Evolutionary conservation across 2,329 filamentous ascomycete genomes (phyloP).

Genomic region (Coniochaeta ligniaria): DNA sequence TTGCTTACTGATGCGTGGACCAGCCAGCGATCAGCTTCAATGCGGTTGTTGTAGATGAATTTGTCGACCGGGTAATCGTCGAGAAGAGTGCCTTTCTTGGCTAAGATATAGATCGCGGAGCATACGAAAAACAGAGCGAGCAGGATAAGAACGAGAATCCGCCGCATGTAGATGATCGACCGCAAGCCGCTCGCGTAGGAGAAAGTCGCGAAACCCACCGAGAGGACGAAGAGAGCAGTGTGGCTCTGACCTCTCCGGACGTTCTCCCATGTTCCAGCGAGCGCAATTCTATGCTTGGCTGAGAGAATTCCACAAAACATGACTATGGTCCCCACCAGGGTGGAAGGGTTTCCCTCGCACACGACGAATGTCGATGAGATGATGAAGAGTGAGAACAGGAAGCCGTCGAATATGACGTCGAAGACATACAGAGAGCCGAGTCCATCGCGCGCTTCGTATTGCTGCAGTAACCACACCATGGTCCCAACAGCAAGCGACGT

Average conservation of each 20-base stretch:
- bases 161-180: constrained; percentile 33
- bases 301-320: constrained; percentile 32
- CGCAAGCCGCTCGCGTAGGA: constrained; percentile 35
- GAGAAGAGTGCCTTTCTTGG: constrained; percentile 19
- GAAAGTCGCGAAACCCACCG: constrained; percentile 33
- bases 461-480: constrained; percentile 9
- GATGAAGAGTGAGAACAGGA: constrained; percentile 34
- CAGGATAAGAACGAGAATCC: constrained; percentile 30
- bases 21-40: constrained; percentile 42
- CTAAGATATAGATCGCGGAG: constrained; percentile 27
- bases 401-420: constrained; percentile 40
- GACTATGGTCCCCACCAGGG: constrained; percentile 33
- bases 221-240: constrained; percentile 29
- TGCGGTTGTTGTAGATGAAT: constrained; percentile 39
- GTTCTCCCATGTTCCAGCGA: constrained; percentile 39
- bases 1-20: constrained; percentile 37
- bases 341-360: constrained; percentile 37
- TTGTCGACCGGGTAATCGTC: constrained; percentile 38
- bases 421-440: constrained; percentile 34
- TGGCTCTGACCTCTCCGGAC: constrained; percentile 27
- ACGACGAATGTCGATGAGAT: constrained; percentile 38
- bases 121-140: constrained; percentile 28
- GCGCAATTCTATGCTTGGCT: constrained; percentile 25
- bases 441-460: constrained; percentile 24
- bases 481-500: constrained; percentile 30